Conservation (phyloP, 2,329 filamentous ascomycete species). For the Aspergillus tanneri region DNA sequence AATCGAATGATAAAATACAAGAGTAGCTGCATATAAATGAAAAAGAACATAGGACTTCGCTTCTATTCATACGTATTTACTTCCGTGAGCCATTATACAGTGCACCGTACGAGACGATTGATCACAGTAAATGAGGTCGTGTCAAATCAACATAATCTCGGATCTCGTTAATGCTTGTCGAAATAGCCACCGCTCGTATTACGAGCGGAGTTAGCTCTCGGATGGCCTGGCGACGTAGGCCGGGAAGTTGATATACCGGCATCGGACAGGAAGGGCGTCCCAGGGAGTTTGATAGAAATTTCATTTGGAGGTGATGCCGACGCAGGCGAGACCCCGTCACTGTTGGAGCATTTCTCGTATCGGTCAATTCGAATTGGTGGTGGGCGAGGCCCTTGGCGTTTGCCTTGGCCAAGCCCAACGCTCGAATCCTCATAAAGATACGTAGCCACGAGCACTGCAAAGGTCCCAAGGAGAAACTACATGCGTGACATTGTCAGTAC, state of each 20-base stretch:
- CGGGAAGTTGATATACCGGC: constrained; percentile 54
- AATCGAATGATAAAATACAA: neutral
- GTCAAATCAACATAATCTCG: constrained; percentile 23
- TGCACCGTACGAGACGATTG: constrained; percentile 12
- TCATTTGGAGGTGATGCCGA: constrained; percentile 40
- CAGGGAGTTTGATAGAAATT: constrained; percentile 47
- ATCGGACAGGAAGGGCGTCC: constrained; percentile 49
- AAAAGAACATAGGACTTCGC: constrained; percentile 7
- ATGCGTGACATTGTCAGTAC: neutral
- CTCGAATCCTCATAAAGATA: constrained; percentile 74
- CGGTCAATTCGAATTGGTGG: constrained; percentile 59
- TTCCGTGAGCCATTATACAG: constrained; percentile 11
- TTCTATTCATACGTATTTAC: constrained; percentile 23
- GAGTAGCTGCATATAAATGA: constrained; percentile 5
- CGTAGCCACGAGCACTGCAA: constrained; percentile 74
- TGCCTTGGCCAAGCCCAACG: constrained; percentile 19
- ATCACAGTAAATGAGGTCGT: constrained; percentile 18
- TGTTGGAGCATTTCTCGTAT: constrained; percentile 73
- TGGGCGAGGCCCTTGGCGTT: constrained; percentile 54
- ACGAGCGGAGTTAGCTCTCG: constrained; percentile 42
- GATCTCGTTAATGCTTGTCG: constrained; percentile 31
- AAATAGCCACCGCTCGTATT: constrained; percentile 40
- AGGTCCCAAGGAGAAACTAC: constrained; percentile 79
- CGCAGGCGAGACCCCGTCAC: constrained; percentile 34
- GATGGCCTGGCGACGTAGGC: constrained; percentile 51